These are phyloP conservation scores for Malus sieversii DNA, from an alignment of 306 rosid species.

Conservation along the genomic window DNA sequence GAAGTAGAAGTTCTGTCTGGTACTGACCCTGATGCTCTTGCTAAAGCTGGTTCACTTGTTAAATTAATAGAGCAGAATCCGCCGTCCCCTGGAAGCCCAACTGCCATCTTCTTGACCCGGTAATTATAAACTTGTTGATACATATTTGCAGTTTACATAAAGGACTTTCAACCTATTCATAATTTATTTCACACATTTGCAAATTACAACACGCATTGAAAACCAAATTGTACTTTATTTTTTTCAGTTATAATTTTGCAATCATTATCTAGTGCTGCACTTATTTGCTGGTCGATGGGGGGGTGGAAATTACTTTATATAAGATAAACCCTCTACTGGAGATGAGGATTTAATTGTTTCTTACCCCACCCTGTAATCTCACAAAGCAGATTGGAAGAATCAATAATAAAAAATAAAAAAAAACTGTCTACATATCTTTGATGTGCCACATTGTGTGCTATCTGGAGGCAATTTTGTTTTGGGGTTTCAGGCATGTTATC, in stretches of 20 bases:
- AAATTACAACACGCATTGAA: neutral
- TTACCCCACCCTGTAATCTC: neutral
- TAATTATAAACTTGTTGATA: neutral
- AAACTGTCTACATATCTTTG: neutral
- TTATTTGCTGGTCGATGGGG: neutral
- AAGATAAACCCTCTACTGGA: neutral
- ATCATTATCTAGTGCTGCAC: neutral
- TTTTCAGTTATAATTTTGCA: neutral
- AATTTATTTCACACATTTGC: neutral
- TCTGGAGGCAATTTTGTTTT: neutral
- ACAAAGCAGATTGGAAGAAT: neutral
- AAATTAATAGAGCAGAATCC: conserved; percentile 59
- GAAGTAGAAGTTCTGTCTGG: conserved; percentile 60
- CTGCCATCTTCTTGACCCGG: conserved; percentile 63
- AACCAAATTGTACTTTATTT: neutral
- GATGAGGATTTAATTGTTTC: neutral
- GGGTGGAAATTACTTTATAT: neutral
- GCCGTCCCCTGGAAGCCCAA: conserved; percentile 84
- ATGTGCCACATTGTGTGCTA: neutral
- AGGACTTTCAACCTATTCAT: neutral
- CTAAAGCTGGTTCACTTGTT: conserved; percentile 58
- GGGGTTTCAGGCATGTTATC: neutral
- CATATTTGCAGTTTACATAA: neutral
- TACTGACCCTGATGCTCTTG: conserved; percentile 43
- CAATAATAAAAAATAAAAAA: neutral